A percentile compares a stretch with the other conserved stretches of the same genome.
phyloP scores from a whole-genome alignment of 148 eudicot species.

The Pouteria glomerata region DNA sequence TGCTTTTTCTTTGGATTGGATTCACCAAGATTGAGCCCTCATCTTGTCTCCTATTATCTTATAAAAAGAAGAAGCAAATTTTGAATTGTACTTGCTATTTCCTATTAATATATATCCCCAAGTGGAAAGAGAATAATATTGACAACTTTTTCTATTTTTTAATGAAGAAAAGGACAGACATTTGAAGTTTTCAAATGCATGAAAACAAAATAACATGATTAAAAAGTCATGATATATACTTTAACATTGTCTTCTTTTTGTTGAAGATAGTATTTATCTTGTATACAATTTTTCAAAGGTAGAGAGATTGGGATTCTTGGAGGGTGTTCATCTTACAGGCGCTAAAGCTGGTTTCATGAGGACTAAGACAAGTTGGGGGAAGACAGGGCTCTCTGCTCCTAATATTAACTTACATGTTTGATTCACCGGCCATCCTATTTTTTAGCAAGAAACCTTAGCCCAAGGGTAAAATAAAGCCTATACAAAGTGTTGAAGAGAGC shows the following conservation, averaged over 20 bases:
- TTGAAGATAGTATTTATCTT: background rate
- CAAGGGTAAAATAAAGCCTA: too few species aligned
- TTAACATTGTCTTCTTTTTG: background rate
- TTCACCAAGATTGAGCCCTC: background rate
- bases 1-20: background rate
- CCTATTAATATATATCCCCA: background rate
- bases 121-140: background rate
- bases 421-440: too few species aligned
- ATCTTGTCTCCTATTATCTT: background rate
- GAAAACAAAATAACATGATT: background rate
- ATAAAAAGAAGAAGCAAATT: background rate
- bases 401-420: too few species aligned
- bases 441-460: too few species aligned
- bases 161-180: background rate
- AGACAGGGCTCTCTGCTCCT: too few species aligned
- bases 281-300: too few species aligned
- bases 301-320: too few species aligned
- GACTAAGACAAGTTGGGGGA: too few species aligned
- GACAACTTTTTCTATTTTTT: background rate
- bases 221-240: background rate
- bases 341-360: too few species aligned
- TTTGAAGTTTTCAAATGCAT: background rate
- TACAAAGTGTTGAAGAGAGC: too few species aligned
- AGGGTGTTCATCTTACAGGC: too few species aligned
- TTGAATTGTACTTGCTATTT: background rate